These are phyloP conservation scores for Conidiobolus incongruus DNA, from an alignment of 371 early-diverging fungal genomes.

Conservation along the genomic window DNA sequence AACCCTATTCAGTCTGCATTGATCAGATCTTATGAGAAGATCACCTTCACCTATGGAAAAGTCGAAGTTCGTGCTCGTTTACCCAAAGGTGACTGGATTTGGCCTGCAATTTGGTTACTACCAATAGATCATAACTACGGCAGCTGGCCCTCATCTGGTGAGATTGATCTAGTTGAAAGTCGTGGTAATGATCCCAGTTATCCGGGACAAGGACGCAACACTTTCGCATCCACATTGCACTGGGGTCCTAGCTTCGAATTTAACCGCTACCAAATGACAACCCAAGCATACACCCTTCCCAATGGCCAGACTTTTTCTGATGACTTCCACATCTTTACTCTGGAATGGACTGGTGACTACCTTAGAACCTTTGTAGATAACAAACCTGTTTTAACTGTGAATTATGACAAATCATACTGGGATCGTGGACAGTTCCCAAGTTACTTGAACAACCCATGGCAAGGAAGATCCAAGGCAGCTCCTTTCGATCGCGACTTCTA, in stretches of 20 bases:
- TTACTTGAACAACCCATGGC: constrained; percentile 27
- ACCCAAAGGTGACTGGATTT: too few species aligned
- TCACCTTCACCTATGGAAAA: constrained; percentile 25
- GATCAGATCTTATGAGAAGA: not conserved
- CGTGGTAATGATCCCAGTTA: not conserved
- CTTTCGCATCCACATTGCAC: not conserved
- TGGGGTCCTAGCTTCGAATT: constrained; percentile 1
- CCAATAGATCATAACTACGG: too few species aligned
- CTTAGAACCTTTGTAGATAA: constrained; percentile 32
- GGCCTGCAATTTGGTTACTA: too few species aligned
- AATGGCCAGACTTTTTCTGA: constrained; percentile 16
- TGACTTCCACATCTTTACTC: constrained; percentile 17
- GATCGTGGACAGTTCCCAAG: constrained; percentile 17
- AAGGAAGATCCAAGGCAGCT: constrained; percentile 17
- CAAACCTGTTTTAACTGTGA: constrained; percentile 20
- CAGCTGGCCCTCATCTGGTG: too few species aligned
- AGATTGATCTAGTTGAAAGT: too few species aligned
- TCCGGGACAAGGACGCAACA: not conserved
- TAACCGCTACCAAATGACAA: constrained; percentile 2
- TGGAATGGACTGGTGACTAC: constrained; percentile 36
- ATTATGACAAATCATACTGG: constrained; percentile 22
- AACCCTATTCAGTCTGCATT: constrained; percentile 5
- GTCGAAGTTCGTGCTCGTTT: constrained; percentile 44
- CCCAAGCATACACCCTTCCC: constrained; percentile 4
- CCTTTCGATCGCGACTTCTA: constrained; percentile 43